phyloP scores from a whole-genome alignment of 1,284 basidiomycete species.

The Naganishia sp. region DNA sequence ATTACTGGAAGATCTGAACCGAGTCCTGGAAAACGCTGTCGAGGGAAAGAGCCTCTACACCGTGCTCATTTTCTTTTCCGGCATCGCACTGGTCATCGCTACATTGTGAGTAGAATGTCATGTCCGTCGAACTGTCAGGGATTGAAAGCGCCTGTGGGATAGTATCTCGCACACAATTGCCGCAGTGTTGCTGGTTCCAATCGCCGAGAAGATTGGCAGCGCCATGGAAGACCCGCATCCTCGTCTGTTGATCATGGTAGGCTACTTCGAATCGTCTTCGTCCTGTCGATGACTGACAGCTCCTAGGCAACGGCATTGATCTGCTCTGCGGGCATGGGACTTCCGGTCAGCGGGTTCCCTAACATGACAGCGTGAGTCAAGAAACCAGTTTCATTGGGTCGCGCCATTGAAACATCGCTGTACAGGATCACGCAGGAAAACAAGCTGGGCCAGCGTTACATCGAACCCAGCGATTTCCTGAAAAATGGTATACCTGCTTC shows the following conservation, averaged over 20 bases:
- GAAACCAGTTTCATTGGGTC: neutral
- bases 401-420: neutral
- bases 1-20: constrained; percentile 75
- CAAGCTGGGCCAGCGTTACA: constrained; percentile 85
- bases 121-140: constrained; percentile 11
- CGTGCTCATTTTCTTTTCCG: constrained; percentile 80
- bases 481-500: constrained; percentile 92
- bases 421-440: constrained; percentile 88
- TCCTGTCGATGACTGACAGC: neutral
- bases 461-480: constrained; percentile 84
- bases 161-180: constrained; percentile 94
- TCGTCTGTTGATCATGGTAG: constrained; percentile 81
- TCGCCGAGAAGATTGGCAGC: constrained; percentile 85
- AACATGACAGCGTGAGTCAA: constrained; percentile 85
- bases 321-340: constrained; percentile 95
- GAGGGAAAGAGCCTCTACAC: constrained; percentile 72
- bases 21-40: constrained; percentile 68
- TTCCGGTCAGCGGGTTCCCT: constrained; percentile 96
- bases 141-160: neutral
- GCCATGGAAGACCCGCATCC: constrained; percentile 69
- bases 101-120: constrained; percentile 48
- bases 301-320: constrained; percentile 71
- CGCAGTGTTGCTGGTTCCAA: constrained; percentile 91
- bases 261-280: constrained; percentile 3
- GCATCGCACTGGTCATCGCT: constrained; percentile 76